Conservation (phyloP, 768 basidiomycete species). For the Melanogaster broomeanus region DNA sequence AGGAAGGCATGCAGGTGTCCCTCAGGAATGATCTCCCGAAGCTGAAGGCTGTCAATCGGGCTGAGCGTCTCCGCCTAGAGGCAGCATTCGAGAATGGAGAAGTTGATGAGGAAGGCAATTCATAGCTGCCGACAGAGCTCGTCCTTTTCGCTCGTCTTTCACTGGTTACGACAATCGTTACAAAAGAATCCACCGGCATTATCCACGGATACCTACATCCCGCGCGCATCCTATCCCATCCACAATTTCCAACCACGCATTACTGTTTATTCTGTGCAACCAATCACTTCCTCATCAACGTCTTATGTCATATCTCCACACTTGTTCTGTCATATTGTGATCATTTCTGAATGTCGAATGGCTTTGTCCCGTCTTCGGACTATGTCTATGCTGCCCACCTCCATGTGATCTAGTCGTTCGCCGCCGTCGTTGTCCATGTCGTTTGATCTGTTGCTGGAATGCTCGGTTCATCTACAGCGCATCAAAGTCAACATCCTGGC, state of each 20-base stretch:
- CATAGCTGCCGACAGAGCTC: constrained; percentile 8
- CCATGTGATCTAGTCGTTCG: constrained; percentile 6
- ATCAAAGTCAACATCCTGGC: constrained; percentile 20
- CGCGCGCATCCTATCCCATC: constrained; percentile 21
- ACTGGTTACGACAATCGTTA: constrained; percentile 13
- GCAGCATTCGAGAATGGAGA: constrained; percentile 9
- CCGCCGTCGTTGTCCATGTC: constrained; percentile 9
- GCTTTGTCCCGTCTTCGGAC: not conserved
- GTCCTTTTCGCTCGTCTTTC: not conserved
- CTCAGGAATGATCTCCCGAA: constrained; percentile 58
- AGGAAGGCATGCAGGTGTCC: constrained; percentile 58
- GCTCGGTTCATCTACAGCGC: constrained; percentile 1
- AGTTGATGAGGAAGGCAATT: constrained; percentile 11
- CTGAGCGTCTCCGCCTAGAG: constrained; percentile 18
- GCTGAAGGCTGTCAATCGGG: constrained; percentile 21
- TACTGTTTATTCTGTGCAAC: constrained; percentile 31
- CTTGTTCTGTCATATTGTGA: constrained; percentile 24
- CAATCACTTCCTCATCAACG: constrained; percentile 22
- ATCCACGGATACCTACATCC: constrained; percentile 28
- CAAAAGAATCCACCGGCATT: constrained; percentile 25
- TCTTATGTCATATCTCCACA: constrained; percentile 7
- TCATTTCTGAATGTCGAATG: not conserved
- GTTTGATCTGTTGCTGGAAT: constrained; percentile 21
- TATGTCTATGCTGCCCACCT: constrained; percentile 5
- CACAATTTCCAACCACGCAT: constrained; percentile 18